Conservation (phyloP, 352 stramenopile species). For the Pythium phragmitis region DNA sequence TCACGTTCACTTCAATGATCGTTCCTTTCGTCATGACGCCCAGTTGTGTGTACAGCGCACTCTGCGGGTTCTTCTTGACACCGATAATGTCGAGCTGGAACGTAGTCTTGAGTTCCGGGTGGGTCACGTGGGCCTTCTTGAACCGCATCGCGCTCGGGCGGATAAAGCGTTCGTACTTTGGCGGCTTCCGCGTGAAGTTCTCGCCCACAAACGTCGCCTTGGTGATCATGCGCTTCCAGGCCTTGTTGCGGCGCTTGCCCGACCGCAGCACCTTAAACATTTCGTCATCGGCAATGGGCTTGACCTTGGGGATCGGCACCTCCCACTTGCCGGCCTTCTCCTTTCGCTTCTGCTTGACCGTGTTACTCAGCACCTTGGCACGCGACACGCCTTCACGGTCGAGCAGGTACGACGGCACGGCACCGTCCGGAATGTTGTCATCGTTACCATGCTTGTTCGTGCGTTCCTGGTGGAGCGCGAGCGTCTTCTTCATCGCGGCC, state of each 20-base stretch:
- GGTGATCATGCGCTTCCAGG: constrained; percentile 90
- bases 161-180: constrained; percentile 99
- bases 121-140: constrained; percentile 99
- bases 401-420: constrained; percentile 98
- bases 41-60: constrained; percentile 95
- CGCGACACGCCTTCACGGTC: constrained; percentile 98
- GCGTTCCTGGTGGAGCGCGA: constrained; percentile 98
- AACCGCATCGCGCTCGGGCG: constrained; percentile 98
- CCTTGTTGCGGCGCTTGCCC: constrained; percentile 95
- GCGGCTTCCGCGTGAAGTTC: constrained; percentile 99
- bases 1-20: constrained; percentile 99
- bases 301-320: constrained; percentile 98
- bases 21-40: constrained; percentile 99
- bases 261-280: constrained; percentile 99
- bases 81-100: constrained; percentile 99
- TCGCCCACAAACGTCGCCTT: constrained; percentile 99
- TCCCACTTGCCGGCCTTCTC: constrained; percentile 99
- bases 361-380: constrained; percentile 99
- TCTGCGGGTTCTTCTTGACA: constrained; percentile 99
- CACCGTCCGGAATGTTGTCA: constrained; percentile 95
- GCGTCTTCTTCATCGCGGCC: constrained; percentile 99
- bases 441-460: constrained; percentile 99
- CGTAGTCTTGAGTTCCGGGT: constrained; percentile 99
- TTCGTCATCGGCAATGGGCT: constrained; percentile 99
- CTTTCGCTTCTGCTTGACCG: constrained; percentile 99